Conservation (phyloP, 306 rosid species). For the Alnus glutinosa region DNA sequence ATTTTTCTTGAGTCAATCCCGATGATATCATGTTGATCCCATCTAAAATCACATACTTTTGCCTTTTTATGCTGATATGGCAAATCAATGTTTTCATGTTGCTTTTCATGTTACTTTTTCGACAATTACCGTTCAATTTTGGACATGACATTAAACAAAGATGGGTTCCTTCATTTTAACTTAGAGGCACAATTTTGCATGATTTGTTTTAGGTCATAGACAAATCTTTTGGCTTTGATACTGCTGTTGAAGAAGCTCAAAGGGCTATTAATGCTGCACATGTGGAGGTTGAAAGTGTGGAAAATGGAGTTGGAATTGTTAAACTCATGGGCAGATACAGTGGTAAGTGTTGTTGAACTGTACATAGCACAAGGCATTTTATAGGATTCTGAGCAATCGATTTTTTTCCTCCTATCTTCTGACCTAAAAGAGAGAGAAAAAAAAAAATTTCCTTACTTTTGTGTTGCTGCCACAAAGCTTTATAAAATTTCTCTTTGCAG, state of each 20-base stretch:
- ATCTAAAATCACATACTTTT: not conserved
- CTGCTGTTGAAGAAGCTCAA: slow-evolving; percentile 98
- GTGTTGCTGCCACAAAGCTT: slow-evolving; percentile 24
- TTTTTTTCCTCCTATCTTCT: not conserved
- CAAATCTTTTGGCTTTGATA: slow-evolving; percentile 96
- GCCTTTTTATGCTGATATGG: not conserved
- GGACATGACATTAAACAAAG: not conserved
- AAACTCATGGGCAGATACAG: slow-evolving; percentile 96
- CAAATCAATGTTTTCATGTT: not conserved
- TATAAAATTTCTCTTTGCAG: slow-evolving; percentile 56
- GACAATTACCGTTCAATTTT: not conserved
- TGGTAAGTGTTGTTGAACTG: slow-evolving; percentile 41
- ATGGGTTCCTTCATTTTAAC: not conserved
- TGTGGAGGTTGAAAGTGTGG: slow-evolving; percentile 92
- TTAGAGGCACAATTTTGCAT: slow-evolving; percentile 25
- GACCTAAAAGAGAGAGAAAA: not conserved
- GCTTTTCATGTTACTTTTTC: not conserved
- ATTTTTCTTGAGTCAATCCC: not conserved
- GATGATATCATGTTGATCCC: not conserved
- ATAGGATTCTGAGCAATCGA: not conserved
- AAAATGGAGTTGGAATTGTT: slow-evolving; percentile 89
- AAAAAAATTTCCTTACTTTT: slow-evolving; percentile 20
- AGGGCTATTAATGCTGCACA: slow-evolving; percentile 96
- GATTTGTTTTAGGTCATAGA: slow-evolving; percentile 77
- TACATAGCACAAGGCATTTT: not conserved